A percentile compares a stretch with the other conserved stretches of the same genome.
Evolutionary conservation across 352 stramenopile species (phyloP).

Genomic region (Pythium oligandrum): DNA sequence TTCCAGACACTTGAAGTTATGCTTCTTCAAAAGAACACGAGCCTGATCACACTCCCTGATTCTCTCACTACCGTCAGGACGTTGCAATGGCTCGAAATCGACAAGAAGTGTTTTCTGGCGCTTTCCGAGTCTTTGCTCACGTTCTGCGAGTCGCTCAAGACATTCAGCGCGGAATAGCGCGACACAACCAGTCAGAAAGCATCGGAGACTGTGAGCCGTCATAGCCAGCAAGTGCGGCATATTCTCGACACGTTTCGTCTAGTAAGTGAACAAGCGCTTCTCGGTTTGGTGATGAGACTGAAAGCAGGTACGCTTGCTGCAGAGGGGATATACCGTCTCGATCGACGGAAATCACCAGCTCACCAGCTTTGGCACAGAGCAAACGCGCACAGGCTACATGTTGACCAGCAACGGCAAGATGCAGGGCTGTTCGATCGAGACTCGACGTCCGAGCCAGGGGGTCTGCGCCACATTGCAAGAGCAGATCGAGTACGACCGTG

Average conservation of each 20-base stretch:
- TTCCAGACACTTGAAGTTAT: constrained; percentile 24
- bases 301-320: constrained; percentile 19
- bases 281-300: constrained; percentile 1
- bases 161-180: constrained; percentile 38
- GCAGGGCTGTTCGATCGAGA: constrained; percentile 22
- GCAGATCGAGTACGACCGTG: constrained; percentile 22
- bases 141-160: constrained; percentile 30
- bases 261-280: constrained; percentile 27
- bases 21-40: constrained; percentile 31
- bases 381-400: constrained; percentile 2
- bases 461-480: constrained; percentile 34
- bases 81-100: constrained; percentile 34
- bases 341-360: constrained; percentile 14
- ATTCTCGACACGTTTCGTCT: constrained; percentile 13
- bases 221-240: neutral
- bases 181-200: neutral
- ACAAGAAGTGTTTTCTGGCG: constrained; percentile 47
- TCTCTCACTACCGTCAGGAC: constrained; percentile 18
- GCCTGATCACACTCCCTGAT: constrained; percentile 22
- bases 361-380: constrained; percentile 13
- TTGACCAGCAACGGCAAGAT: constrained; percentile 23
- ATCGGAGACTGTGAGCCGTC: neutral
- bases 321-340: constrained; percentile 23
- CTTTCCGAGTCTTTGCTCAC: constrained; percentile 24
- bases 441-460: constrained; percentile 13